Evolutionary conservation across 441 rosid genomes (phyloP).

Genomic region (Corymbia citriodora): DNA sequence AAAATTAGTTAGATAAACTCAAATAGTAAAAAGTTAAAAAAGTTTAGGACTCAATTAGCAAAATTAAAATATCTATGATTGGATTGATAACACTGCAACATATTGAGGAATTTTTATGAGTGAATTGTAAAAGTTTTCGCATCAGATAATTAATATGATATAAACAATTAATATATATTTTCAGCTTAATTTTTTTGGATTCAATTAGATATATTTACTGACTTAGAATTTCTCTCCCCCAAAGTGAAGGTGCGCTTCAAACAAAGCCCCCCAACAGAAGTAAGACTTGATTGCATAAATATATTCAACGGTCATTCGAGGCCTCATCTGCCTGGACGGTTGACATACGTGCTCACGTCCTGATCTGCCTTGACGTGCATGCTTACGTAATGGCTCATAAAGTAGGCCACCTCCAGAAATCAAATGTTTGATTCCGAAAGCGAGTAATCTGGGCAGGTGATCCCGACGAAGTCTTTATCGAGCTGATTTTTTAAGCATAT

Average conservation of each 20-base stretch:
- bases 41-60: too few relatives aligned
- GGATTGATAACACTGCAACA: rapidly evolving
- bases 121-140: too few relatives aligned
- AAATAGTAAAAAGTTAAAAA: too few relatives aligned
- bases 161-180: too few relatives aligned
- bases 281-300: neutral
- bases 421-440: neutral
- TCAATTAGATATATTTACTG: too few relatives aligned
- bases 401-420: neutral
- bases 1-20: too few relatives aligned
- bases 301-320: neutral
- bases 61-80: too few relatives aligned
- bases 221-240: neutral
- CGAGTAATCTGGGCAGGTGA: neutral
- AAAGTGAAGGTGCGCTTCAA: neutral
- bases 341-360: neutral
- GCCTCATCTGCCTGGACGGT: neutral
- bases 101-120: too few relatives aligned
- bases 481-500: neutral
- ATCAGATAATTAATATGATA: too few relatives aligned
- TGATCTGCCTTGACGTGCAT: neutral
- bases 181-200: too few relatives aligned
- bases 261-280: neutral
- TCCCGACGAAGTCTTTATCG: neutral
- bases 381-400: neutral